Conservation (phyloP, 495 filamentous ascomycete genomes). For the Lasiosphaeria miniovina region DNA sequence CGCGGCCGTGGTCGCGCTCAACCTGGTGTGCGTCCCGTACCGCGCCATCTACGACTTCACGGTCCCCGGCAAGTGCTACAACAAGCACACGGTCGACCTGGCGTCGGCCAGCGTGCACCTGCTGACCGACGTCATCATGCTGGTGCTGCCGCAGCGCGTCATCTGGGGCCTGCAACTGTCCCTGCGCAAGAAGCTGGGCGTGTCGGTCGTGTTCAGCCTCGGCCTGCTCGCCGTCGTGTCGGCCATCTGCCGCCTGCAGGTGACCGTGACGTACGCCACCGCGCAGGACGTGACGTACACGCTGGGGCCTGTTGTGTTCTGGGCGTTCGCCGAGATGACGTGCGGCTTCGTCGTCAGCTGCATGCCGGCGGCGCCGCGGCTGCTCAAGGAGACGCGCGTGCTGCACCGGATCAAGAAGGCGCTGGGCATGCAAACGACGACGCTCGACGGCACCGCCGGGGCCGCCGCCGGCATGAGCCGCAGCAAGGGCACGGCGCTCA, state of each 20-base stretch:
- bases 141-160: conserved; percentile 34
- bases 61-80: conserved; percentile 26
- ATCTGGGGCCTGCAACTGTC: conserved; percentile 36
- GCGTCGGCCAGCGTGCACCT: conserved; percentile 31
- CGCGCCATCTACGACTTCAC: conserved; percentile 28
- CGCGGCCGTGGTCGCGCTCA: conserved; percentile 25
- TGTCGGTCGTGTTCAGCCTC: conserved; percentile 36
- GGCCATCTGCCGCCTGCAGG: conserved; percentile 31
- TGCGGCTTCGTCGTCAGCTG: conserved; percentile 33
- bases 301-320: conserved; percentile 23
- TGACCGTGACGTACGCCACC: conserved; percentile 23
- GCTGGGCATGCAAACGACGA: conserved; percentile 6
- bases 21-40: conserved; percentile 43
- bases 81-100: conserved; percentile 22
- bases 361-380: conserved; percentile 24
- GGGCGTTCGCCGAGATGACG: conserved; percentile 32
- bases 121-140: conserved; percentile 32
- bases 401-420: conserved; percentile 13
- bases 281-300: conserved; percentile 24
- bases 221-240: conserved; percentile 36
- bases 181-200: conserved; percentile 28
- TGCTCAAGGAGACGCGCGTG: conserved; percentile 22
- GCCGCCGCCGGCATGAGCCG: conserved; percentile 2
- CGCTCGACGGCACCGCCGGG: conserved; percentile 1
- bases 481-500: conserved; percentile 5